phyloP scores from a whole-genome alignment of 2,329 filamentous ascomycete genomes.

The Phialophora tarda region DNA sequence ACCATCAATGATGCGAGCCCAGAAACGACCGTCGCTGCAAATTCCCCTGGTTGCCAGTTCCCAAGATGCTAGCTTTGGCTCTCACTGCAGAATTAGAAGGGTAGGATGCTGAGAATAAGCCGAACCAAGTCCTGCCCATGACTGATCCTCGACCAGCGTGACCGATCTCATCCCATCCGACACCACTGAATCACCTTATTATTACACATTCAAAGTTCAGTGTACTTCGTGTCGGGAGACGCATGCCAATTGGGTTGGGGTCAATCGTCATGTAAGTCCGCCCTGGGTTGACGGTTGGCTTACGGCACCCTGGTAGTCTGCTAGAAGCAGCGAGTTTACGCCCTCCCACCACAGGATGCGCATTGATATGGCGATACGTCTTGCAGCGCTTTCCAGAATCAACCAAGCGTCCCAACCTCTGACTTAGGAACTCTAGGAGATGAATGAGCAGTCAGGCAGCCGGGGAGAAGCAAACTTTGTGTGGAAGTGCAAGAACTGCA shows the following conservation, averaged over 20 bases:
- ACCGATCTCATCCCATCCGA: conserved; percentile 87
- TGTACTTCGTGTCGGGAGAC: conserved; percentile 96
- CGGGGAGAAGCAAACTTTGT: conserved; percentile 98
- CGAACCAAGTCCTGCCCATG: background rate
- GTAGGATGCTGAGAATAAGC: conserved; percentile 29
- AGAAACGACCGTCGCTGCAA: background rate
- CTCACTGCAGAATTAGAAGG: conserved; percentile 40
- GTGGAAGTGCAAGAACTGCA: conserved; percentile 99
- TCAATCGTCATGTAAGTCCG: conserved; percentile 81
- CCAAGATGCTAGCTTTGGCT: conserved; percentile 36
- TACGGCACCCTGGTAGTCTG: background rate
- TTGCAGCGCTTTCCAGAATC: background rate
- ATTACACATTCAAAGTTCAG: conserved; percentile 97
- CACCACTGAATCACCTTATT: conserved; percentile 81
- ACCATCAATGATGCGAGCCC: background rate
- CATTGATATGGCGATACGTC: background rate
- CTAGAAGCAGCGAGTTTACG: background rate
- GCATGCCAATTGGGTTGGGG: conserved; percentile 82
- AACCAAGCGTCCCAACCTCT: conserved; percentile 1
- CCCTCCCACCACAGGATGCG: no score
- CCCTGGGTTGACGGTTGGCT: background rate
- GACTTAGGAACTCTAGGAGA: conserved; percentile 64
- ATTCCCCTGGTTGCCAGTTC: background rate
- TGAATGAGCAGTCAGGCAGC: conserved; percentile 88
- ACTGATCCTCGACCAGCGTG: conserved; percentile 64